Percentiles rank a stretch among this genome's conserved stretches.
phyloP scores from a whole-genome alignment of 306 rosid species.

The Citrullus amarus region DNA sequence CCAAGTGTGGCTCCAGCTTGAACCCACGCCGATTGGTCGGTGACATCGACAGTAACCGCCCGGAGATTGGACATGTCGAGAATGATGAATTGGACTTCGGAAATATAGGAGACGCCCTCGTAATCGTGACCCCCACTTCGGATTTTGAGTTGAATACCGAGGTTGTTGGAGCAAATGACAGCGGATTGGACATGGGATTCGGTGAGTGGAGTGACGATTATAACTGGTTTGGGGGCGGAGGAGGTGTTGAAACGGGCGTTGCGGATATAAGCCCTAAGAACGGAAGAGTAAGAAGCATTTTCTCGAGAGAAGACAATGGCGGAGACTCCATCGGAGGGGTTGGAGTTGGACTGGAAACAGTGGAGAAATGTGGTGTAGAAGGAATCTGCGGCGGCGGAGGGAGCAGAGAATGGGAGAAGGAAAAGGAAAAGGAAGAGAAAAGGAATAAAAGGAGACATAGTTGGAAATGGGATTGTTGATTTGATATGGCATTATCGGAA shows the following conservation, averaged over 20 bases:
- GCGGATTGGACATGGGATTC: constrained; percentile 47
- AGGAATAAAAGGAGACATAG: background rate
- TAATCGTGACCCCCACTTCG: constrained; percentile 83
- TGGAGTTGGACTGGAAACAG: constrained; percentile 34
- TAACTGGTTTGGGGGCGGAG: constrained; percentile 46
- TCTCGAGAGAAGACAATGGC: constrained; percentile 20
- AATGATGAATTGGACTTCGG: constrained; percentile 42
- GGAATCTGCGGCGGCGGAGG: constrained; percentile 27
- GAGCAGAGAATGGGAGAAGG: constrained; percentile 12
- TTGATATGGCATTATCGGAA: background rate
- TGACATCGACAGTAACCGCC: constrained; percentile 27
- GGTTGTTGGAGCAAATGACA: constrained; percentile 37
- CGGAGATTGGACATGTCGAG: constrained; percentile 67
- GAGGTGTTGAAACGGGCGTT: constrained; percentile 66
- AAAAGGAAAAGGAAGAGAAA: constrained; percentile 1
- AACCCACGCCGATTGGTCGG: constrained; percentile 35
- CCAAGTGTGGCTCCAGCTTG: constrained; percentile 66
- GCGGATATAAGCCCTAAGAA: constrained; percentile 56
- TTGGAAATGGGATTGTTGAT: background rate
- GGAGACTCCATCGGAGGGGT: constrained; percentile 14
- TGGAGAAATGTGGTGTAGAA: constrained; percentile 29
- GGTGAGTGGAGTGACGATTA: constrained; percentile 40
- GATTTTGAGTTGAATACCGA: constrained; percentile 39
- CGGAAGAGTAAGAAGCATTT: constrained; percentile 39
- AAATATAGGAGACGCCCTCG: constrained; percentile 60